Base-by-base conservation (phyloP, 768 basidiomycete species). In the Lyophyllum semitale region DNA sequence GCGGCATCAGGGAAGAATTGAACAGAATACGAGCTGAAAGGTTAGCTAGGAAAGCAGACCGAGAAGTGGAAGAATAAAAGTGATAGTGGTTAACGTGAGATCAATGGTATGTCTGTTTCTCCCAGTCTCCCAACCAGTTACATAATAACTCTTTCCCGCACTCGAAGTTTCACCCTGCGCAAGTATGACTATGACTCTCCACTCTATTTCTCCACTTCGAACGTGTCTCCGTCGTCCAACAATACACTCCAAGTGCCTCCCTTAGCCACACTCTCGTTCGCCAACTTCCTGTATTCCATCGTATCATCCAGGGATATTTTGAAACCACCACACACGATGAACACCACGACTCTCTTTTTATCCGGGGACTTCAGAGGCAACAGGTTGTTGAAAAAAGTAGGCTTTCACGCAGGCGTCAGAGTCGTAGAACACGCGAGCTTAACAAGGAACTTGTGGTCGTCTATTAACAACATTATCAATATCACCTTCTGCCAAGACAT, bases 391-490 rank as follows among this genome's bases (percentile, higher is more conserved):
- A 92, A 84, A 25, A 91, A 69, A 5, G 71, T 67, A 1, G 69
- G 75, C 29, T 78, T 79, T 64, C 91, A 92, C 2, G 83, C 89
- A 2, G 88, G 80, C 1, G 80, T 76, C 8, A 93, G 74, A 3
- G 89, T 84, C 8, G 87, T 84, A 5, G 88, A 77, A 59, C 89
- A 91, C 1, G 91, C 86, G 22, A 92, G 74, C 61, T 93, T 89
- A 9, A 88, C 82, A 23, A 91, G 73, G 53, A 85, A 72, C 67
- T 89, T 89, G 64, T 92, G 89, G 55, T 90, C 88, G 58, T 88
- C 90, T 89, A 59, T 52, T 18, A 44, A 52, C 35, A 25, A 27
- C 37, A 32, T 30, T 27, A 48, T 48, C 35, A 48, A 25, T 30
- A 25, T 22, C 25, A 27, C 23, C 23, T n/a, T 44, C n/a, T 23